Percentiles rank a stretch among this genome's conserved stretches.
These are phyloP conservation scores for Diaporthe ampelina DNA, from an alignment of 2,329 filamentous ascomycete species.

Conservation along the genomic window DNA sequence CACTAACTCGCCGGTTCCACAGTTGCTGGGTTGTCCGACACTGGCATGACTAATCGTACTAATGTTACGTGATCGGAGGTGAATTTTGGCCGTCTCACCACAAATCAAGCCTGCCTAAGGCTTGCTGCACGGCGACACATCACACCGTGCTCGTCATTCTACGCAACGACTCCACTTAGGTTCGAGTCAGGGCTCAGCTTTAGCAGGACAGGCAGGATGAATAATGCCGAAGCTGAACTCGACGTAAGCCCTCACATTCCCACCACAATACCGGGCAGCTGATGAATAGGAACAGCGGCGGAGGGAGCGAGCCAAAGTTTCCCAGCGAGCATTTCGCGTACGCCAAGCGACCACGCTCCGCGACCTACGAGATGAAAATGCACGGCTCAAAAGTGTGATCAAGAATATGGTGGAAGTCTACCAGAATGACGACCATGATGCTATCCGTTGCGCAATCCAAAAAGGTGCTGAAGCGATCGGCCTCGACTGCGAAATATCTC, in stretches of 20 bases:
- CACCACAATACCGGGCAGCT: not conserved
- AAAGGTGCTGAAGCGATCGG: not conserved
- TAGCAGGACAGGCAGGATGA: not conserved
- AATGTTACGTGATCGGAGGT: conserved; percentile 15
- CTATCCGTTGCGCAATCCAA: not conserved
- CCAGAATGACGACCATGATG: not conserved
- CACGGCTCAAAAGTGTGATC: conserved; percentile 1
- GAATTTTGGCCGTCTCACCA: conserved; percentile 14
- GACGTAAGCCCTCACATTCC: not conserved
- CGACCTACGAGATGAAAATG: conserved; percentile 7
- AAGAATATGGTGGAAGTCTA: not conserved
- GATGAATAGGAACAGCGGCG: conserved; percentile 5
- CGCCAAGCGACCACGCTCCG: conserved; percentile 19
- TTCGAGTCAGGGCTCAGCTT: not conserved
- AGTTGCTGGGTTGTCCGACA: not conserved
- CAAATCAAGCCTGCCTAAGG: not conserved
- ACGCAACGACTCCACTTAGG: too few relatives aligned
- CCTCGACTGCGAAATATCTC: not conserved
- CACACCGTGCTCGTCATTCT: not conserved
- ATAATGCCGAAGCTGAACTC: not conserved
- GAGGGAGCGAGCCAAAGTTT: conserved; percentile 21
- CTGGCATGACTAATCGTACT: not conserved
- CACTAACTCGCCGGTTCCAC: not conserved
- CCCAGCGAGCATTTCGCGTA: conserved; percentile 26
- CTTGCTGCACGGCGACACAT: not conserved